Base-by-base conservation (phyloP, 2,329 filamentous ascomycete species). In the Pseudocercospora eumusae region DNA sequence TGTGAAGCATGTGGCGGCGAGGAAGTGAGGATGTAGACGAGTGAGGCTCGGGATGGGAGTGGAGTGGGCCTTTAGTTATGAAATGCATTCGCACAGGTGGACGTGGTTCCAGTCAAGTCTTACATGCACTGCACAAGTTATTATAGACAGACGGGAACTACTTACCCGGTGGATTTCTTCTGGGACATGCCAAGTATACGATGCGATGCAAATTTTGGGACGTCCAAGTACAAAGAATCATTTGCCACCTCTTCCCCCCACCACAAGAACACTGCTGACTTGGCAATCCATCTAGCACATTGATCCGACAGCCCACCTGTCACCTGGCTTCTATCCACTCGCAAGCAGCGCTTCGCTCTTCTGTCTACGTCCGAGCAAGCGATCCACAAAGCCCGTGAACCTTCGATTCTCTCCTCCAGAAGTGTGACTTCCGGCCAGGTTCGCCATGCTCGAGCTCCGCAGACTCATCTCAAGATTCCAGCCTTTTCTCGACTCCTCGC, bases 381-480 rank as follows among this genome's bases (percentile, higher is more conserved):
- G 68, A 57, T 75, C 73, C 66, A 76, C 69, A 49, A 76, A 74
- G 13, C 64, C 70, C 54, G 65, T 63, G 63, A 74, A 18, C 64
- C 70, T 55, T 64, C 63, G 64, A 73, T 74, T 56, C 73, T 66
- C 49, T 45, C 53, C 56, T 61, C 64, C 20, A 57, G 44, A n/a
- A 57, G 50, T 56, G 50, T 54, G 15, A 31, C 65, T 9, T 25
- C 56, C 50, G 1, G 50, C 36, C 50, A 54, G 8, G 21, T 54
- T 54, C 6, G 50, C 50, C 28, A 54, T 36, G 28, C 50, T 54
- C 28, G 50, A 33, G 23, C 61, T 56, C 27, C 60, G 61, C 57
- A 68, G 36, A 27, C 63, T 68, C 66, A 68, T 68, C 50, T 68
- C 61, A 45, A 68, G 50, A 18, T 61, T 61, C 31, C 64, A 66